Evolutionary conservation across 2,329 filamentous ascomycete genomes (phyloP).

Genomic region (Aureobasidium musti): DNA sequence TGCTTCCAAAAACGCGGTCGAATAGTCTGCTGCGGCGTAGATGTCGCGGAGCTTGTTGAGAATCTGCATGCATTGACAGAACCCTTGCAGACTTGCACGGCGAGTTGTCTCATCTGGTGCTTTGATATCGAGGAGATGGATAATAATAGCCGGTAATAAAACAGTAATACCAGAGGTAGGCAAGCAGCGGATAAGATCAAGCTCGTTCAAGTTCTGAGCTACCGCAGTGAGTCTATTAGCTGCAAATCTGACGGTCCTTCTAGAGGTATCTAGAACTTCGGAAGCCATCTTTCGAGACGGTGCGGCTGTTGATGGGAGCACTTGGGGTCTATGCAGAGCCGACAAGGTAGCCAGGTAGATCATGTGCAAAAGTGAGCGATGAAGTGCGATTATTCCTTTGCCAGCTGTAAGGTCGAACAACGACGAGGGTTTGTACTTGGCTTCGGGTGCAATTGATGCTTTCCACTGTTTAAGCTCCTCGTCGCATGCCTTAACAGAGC

Average conservation of each 20-base stretch:
- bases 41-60: constrained; percentile 85
- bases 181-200: constrained; percentile 74
- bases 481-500: constrained; percentile 77
- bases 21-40: constrained; percentile 92
- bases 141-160: constrained; percentile 88
- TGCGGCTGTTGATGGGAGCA: constrained; percentile 68
- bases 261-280: constrained; percentile 78
- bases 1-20: constrained; percentile 91
- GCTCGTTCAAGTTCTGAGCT: constrained; percentile 71
- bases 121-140: constrained; percentile 90
- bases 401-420: constrained; percentile 59
- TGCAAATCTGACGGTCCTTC: constrained; percentile 78
- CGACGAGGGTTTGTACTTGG: constrained; percentile 64
- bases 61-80: constrained; percentile 89
- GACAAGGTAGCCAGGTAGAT: constrained; percentile 90
- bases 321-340: constrained; percentile 86
- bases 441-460: constrained; percentile 68
- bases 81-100: constrained; percentile 73
- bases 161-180: constrained; percentile 91
- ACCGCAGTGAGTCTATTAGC: constrained; percentile 84
- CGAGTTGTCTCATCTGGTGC: constrained; percentile 72
- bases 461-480: constrained; percentile 77
- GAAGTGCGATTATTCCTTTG: constrained; percentile 63
- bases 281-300: constrained; percentile 52
- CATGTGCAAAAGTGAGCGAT: constrained; percentile 88